Evolutionary conservation across 2,329 filamentous ascomycete species (phyloP), one percentile per base, ranked within the genome.

Genomic region (Scedosporium dehoogii): DNA sequence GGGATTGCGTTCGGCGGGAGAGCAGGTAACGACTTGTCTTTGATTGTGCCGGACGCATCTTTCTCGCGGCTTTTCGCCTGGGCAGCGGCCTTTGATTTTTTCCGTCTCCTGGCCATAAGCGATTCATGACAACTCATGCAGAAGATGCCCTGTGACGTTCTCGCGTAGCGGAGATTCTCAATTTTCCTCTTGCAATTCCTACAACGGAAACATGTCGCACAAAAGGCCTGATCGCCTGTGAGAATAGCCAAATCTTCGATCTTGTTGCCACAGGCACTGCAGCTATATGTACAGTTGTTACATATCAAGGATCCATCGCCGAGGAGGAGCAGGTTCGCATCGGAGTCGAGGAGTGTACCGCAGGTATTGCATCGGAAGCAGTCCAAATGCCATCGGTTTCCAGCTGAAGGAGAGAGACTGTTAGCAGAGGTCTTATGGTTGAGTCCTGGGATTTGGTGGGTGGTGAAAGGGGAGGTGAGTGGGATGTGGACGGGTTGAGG

Each of bases 101-200:
- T 97, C 70, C 91, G 85, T 66, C 93, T 84, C 66, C 93, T 83
- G 59, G 93, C 91, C 92, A 97, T 97, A 61, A 99, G 78, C 29
- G 91, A 94, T 75, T 99, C 94, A 72, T 99, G 94, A 73, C 94
- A 99, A 71, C 88, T 92, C 94, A 99, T 99, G 78, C 94, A 99
- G 73, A 99, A 97, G 69, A 99, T 99, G 64, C 94, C 94, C 75
- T 97, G 94, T 6, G 93, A 97, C 1, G 94, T 99, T 71, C 94
- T 87, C 62, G 94, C 94, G 85, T 97, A 99, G 73, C 93, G 88
- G 66, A 99, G 81, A 73, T 99, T 99, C 76, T 99, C 94, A 65
- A 99, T 99, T 79, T 97, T 97, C 73, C 90, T 87, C 80, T 97
- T 99, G 81, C 94, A 99, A 74, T 97, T 99, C 69, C 94, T 85